Evolutionary conservation across 768 basidiomycete genomes (phyloP), one percentile per base, ranked within the genome.

Genomic region (Nevesoporus exiguus): DNA sequence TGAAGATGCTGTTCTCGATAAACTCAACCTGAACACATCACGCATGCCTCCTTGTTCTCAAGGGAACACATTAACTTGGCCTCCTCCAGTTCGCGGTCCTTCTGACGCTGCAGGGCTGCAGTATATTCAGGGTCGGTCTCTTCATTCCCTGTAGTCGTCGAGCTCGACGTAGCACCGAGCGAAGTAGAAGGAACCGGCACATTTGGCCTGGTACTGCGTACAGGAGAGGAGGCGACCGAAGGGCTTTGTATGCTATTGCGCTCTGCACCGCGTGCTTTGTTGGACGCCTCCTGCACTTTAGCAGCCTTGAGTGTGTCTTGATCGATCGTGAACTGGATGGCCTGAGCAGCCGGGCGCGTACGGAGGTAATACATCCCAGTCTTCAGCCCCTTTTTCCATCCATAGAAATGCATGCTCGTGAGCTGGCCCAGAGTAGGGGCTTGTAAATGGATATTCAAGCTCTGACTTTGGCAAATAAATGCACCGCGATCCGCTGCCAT

Each of bases 331-430:
- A 99, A 98, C 75, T 99, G 93, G 69, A 96, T 95, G 47, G 97
- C 97, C 66, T 93, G 88, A 13, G 93, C 91, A 9, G 95, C 94
- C 5, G 97, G 92, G 49, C 92, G 83, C 33, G 97, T 98, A 51
- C 97, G 84, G 47, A 99, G 80, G 73, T 99, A 98, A 75, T 93
- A 94, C 91, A 96, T 95, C 61, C 96, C 97, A 1, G 97, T 99
- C 56, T 99, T 99, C 66, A 99, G 75, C 31, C 97, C 97, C 75
- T 93, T 93, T 82, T 96, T 96, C 97, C 97, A 98, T n/a, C 94
- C 97, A 69, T 98, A 98, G 78, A 95, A 96, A 72, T 95, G 93
- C 93, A 94, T 94, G 57, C 87, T 90, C 36, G 93, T 95, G 58
- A 99, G 77, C 71, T 99, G 96, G 9, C 92, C 92, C 54, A 86